Evolutionary conservation across 345 rosid species (phyloP), one percentile per base, ranked within the genome.

Genomic region (Rhizophora mangle): DNA sequence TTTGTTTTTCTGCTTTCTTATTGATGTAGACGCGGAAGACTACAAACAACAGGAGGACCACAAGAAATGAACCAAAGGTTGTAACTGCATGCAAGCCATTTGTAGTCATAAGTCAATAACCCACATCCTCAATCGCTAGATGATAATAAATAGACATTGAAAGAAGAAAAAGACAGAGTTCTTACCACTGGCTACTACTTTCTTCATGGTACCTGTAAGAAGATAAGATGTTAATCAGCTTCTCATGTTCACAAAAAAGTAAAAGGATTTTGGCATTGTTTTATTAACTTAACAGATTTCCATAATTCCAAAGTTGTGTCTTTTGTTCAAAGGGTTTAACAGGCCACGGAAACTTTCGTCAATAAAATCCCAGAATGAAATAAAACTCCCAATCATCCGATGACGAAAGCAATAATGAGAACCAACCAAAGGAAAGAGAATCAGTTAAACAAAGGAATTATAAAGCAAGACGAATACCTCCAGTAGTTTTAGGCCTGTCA

Each of bases 1-100:
- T 34, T 60, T 67, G 57, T 52, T 67, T 67, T 29, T 72, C 80
- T 20, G 51, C 7, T 60, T 47, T 67, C 19, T 72, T 58, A 3
- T 26, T 43, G 15, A 10, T 56, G 37, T 71, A 67, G 8, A 58
- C 18, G 6, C 19, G 64, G 30, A n/a, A 67, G 43, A 68, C 3
- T 0, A 52, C 55, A 8, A 39, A 6, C 0, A 26, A 8, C 18
- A 52, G 32, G 19, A 58, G 59, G 11, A 46, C 7, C 0, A 67
- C 29, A 5, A 64, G 3, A 49, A 60, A 5, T 8, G 68, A 39
- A 54, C 71, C 71, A 2, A 65, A 1, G 7, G 56, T 36, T 34
- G 31, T 16, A 54, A 60, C 71, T 70, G 72, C 63, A n/a, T n/a
- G n/a, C 52, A 60, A 54, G 26, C 61, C 34, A 22, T 59, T 59